These are phyloP conservation scores for Phialocephala subalpina DNA, from an alignment of 2,329 filamentous ascomycete genomes.

Conservation along the genomic window DNA sequence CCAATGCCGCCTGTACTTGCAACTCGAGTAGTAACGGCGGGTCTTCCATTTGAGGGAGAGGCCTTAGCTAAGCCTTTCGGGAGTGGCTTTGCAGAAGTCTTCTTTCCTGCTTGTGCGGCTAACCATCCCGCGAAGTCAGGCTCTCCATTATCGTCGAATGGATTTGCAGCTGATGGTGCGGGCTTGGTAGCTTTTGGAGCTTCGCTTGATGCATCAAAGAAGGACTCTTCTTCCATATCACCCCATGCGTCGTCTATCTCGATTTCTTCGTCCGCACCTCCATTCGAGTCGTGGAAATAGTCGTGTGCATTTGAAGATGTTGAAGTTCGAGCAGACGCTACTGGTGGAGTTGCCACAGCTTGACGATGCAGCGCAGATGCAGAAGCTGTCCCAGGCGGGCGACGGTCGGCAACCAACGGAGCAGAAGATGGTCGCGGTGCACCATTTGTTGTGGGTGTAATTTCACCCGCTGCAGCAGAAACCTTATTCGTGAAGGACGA, in stretches of 20 bases:
- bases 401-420: slow-evolving; percentile 48
- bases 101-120: slow-evolving; percentile 84
- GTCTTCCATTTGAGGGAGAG: slow-evolving; percentile 39
- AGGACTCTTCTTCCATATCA: slow-evolving; percentile 61
- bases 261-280: slow-evolving; percentile 69
- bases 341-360: slow-evolving; percentile 60
- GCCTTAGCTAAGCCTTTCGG: slow-evolving; percentile 85
- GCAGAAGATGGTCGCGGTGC: slow-evolving; percentile 51
- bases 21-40: slow-evolving; percentile 47
- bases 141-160: slow-evolving; percentile 85
- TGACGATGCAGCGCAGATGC: slow-evolving; percentile 68
- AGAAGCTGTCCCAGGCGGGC: slow-evolving; percentile 53
- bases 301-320: slow-evolving; percentile 56
- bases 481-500: slow-evolving; percentile 98
- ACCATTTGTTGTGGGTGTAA: slow-evolving; percentile 62
- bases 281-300: slow-evolving; percentile 63
- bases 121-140: slow-evolving; percentile 97
- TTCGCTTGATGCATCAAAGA: slow-evolving; percentile 48
- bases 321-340: slow-evolving; percentile 53
- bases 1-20: slow-evolving; percentile 45
- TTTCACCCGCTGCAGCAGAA: slow-evolving; percentile 84
- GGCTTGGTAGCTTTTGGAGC: slow-evolving; percentile 35
- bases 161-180: slow-evolving; percentile 49
- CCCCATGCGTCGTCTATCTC: slow-evolving; percentile 74
- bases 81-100: slow-evolving; percentile 64